Evolutionary conservation across 192 early-diverging fungal species (phyloP).

Genomic region (Backusella australiensis): DNA sequence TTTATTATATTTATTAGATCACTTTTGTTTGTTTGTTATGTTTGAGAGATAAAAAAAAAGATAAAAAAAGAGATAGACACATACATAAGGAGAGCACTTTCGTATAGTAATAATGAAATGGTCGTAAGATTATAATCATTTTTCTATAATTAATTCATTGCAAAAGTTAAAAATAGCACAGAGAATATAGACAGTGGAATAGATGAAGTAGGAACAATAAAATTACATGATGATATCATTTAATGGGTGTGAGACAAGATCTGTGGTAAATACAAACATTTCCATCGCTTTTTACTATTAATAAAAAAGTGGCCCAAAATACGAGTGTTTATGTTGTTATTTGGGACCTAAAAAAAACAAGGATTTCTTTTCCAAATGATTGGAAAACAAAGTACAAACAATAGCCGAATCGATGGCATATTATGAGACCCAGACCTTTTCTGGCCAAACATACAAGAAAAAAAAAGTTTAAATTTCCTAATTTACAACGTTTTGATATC

Average conservation of each 20-base stretch:
- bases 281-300: not conserved
- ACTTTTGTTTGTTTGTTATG: no score
- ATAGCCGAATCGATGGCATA: not conserved
- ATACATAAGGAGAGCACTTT: not conserved
- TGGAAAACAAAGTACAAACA: not conserved
- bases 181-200: not conserved
- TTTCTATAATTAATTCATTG: no score
- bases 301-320: not conserved
- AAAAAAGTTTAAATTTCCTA: not conserved
- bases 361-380: no score
- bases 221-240: not conserved
- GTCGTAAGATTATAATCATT: no score
- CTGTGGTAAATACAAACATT: no score
- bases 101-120: not conserved
- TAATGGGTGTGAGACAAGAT: not conserved
- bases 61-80: not conserved
- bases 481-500: not conserved
- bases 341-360: no score
- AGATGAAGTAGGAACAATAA: not conserved
- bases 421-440: not conserved
- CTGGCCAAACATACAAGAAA: not conserved
- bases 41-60: not conserved
- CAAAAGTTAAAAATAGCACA: no score
- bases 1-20: no score
- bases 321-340: no score